Base-by-base conservation (phyloP, 495 filamentous ascomycete species). In the Cenococcum geophilum region DNA sequence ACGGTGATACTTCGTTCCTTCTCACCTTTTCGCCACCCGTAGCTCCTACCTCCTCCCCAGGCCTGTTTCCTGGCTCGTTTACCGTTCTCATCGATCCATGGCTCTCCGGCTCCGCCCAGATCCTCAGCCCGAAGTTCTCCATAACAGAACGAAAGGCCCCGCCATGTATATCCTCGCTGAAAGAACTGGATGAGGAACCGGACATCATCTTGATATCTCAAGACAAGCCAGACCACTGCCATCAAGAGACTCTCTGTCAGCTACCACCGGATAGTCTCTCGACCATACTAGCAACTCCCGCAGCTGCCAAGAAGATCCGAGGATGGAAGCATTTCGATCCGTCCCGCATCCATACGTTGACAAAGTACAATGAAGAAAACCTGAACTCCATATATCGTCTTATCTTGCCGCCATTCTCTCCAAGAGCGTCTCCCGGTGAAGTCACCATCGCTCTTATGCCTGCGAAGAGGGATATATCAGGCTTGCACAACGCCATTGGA, bases 61-160 rank as follows among this genome's bases (percentile, higher is more conserved):
- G 65, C 43, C 55, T 70, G 58, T 72, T 64, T 47, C 76, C 77
- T 51, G 77, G 77, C 22, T 77, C 82, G 0, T 89, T 85, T 70
- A 82, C 80, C 5, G 80, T 89, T 37, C 75, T 89, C 55, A 60
- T 91, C 20, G 87, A 91, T 64, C 87, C 87, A 20, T 91, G 87
- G 86, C 75, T 91, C 40, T 74, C 73, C 12, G 88, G 86, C 0
- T 66, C 79, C 4, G 81, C 83, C 1, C 82, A 77, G 21, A 80
- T 87, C 51, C 76, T 83, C 59, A 80, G 85, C 66, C 76, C 78
- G n/a, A 77, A 77, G 62, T 83, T 89, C 72, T 82, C 84, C 0
- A 78, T 78, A 25, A 76, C 85, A 36, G 60, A 63, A 37, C 61
- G 65, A 22, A 65, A 62, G 40, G 51, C 21, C 27, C 55, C 36